Conservation (phyloP, 2,329 filamentous ascomycete genomes). For the Tolypocladium guangdongense region DNA sequence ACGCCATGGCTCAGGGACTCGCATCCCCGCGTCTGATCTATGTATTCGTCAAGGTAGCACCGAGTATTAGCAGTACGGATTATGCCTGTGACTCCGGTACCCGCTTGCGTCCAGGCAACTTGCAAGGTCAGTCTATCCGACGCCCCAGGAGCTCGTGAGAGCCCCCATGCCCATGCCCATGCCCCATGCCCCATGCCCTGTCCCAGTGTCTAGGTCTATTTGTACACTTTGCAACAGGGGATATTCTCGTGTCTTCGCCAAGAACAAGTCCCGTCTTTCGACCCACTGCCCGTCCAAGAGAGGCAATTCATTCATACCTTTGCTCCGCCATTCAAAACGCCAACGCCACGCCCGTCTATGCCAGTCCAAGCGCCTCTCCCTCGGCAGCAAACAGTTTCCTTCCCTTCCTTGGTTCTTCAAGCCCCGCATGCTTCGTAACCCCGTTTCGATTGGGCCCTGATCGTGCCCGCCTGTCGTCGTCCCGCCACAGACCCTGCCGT, state of each 20-base stretch:
- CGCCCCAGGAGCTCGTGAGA: background rate
- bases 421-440: background rate
- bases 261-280: background rate
- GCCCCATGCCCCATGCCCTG: background rate
- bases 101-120: background rate
- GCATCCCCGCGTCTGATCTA: background rate
- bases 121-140: background rate
- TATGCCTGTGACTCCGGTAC: background rate
- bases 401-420: background rate
- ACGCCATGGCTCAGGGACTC: background rate
- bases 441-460: no score
- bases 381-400: background rate
- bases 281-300: background rate
- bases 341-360: slow-evolving; percentile 1
- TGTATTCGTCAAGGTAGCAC: background rate
- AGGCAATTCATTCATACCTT: background rate
- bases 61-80: no score
- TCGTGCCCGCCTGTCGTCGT: background rate
- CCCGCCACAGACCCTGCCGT: background rate
- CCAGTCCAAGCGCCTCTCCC: background rate
- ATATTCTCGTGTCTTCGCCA: background rate
- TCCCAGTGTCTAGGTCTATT: background rate
- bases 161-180: background rate
- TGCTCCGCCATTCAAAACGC: background rate
- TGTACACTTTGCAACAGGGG: background rate